These are phyloP conservation scores for Euphrasia confusa DNA, from an alignment of 257 asterid genomes.

Conservation along the genomic window DNA sequence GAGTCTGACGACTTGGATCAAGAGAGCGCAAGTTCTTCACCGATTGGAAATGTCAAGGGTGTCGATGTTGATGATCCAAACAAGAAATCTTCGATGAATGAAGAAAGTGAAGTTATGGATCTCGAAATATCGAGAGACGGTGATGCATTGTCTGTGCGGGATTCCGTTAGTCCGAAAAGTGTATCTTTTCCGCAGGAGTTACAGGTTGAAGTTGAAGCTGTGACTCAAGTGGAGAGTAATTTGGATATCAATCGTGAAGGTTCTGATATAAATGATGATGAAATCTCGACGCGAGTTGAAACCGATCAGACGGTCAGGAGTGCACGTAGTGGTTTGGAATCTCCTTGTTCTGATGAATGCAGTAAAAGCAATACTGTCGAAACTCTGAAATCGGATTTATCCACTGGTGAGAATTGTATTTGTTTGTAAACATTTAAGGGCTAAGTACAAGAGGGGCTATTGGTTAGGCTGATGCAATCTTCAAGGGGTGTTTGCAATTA, in stretches of 20 bases:
- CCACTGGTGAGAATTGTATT: background rate
- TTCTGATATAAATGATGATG: slow-evolving; percentile 26
- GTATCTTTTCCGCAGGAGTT: too few relatives aligned
- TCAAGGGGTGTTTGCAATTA: background rate
- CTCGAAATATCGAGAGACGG: slow-evolving; percentile 32
- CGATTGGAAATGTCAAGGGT: too few relatives aligned
- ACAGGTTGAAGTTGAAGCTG: too few relatives aligned
- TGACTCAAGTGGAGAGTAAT: background rate
- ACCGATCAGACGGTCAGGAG: slow-evolving; percentile 24
- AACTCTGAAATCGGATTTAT: slow-evolving; percentile 20
- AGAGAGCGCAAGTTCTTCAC: slow-evolving; percentile 5
- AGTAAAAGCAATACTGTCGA: slow-evolving; percentile 30
- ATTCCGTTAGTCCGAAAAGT: too few relatives aligned
- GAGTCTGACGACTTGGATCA: slow-evolving; percentile 30
- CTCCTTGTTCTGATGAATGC: slow-evolving; percentile 33
- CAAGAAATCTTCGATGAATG: slow-evolving; percentile 33
- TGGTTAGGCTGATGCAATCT: background rate
- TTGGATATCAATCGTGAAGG: background rate
- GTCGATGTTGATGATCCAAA: slow-evolving; percentile 3
- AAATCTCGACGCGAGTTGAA: slow-evolving; percentile 31
- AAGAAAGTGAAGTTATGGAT: slow-evolving; percentile 35
- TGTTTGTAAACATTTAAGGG: background rate
- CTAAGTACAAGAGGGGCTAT: background rate
- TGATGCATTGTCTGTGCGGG: too few relatives aligned
- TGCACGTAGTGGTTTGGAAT: slow-evolving; percentile 25